A percentile compares a stretch with the other conserved stretches of the same genome.
phyloP scores from a whole-genome alignment of 2,329 filamentous ascomycete genomes.

The Fusarium neocosmosporiellum region DNA sequence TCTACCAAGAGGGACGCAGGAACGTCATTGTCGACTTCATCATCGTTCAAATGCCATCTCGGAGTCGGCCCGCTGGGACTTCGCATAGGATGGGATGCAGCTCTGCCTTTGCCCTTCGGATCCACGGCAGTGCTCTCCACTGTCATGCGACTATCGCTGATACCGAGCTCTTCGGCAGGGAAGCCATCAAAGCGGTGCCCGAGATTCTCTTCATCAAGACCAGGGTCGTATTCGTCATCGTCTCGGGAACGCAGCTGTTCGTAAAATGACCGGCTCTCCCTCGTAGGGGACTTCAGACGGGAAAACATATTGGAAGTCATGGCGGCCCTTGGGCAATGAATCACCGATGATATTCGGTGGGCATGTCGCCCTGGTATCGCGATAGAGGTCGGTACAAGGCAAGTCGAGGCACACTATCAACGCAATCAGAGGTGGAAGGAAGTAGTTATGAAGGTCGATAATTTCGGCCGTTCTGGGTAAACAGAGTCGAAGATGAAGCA shows the following conservation, averaged over 20 bases:
- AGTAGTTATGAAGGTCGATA: background rate
- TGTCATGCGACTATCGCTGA: constrained; percentile 60
- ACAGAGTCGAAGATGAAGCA: background rate
- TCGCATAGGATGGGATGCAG: constrained; percentile 17
- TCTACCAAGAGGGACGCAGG: constrained; percentile 73
- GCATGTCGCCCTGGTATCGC: constrained; percentile 31
- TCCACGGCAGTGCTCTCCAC: constrained; percentile 50
- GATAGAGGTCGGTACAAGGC: background rate
- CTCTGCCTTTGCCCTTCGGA: constrained; percentile 30
- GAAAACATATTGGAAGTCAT: constrained; percentile 64
- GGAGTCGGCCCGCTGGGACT: constrained; percentile 25
- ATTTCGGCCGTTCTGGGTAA: background rate
- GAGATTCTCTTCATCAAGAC: constrained; percentile 65
- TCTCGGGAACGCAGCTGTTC: constrained; percentile 59
- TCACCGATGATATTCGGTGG: constrained; percentile 12
- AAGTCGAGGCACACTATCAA: background rate
- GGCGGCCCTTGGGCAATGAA: constrained; percentile 10
- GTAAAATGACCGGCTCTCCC: constrained; percentile 59
- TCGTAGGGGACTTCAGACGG: constrained; percentile 48
- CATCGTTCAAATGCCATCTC: constrained; percentile 53
- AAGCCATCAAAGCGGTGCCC: constrained; percentile 63
- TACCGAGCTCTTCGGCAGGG: constrained; percentile 58
- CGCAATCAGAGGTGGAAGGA: background rate
- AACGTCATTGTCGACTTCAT: constrained; percentile 69
- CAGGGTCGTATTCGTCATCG: constrained; percentile 53